Base-by-base conservation (phyloP, 2,329 filamentous ascomycete species). In the Penicillium sp. region DNA sequence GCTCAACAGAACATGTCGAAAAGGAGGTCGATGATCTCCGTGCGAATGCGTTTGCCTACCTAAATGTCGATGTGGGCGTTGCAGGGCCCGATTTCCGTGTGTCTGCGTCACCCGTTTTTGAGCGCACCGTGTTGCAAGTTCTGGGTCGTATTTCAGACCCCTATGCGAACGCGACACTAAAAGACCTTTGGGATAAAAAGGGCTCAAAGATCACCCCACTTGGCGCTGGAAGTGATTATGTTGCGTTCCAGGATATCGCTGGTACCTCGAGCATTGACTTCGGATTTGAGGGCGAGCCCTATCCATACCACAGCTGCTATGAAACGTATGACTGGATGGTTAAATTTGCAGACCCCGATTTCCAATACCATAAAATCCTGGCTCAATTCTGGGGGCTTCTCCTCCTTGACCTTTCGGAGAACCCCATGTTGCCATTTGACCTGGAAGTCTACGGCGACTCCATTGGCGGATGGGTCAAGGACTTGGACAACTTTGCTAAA, bases 1-100 rank as follows among this genome's bases (percentile, higher is more conserved):
- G 94, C 9, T 96, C 91, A 12, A 97, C 94, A 2, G 94, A 99
- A 73, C 93, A 89, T 69, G 94, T 99, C 46, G 94, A 99, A 77
- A 88, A 89, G 47, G 88, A 93, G 65, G 80, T 91, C 29, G 86
- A 93, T 0, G 73, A 78, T 3, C 81, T 99, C 7, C 88, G 90
- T 42, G 79, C 83, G 19, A 84, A 94, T 66, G 93, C 85, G 0
- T 86, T 91, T 62, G 93, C 90, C 10, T 99, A 99, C 69, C 81
- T 99, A 63, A 99, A 99, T 69, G 87, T 99, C 41, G 93, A 93
- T 71, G 85, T 87, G 2, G 93, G 89, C 35, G 87, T 97, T 4
- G 84, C 84, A 2, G 94, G 94, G 6, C 77, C 80, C 53, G 81
- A 88, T 12, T 91, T 99, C 70, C 83, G 84, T 62, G 93, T 91